Evolutionary conservation across 2,329 filamentous ascomycete species (phyloP).

Genomic region (Fusarium gaditjirri): DNA sequence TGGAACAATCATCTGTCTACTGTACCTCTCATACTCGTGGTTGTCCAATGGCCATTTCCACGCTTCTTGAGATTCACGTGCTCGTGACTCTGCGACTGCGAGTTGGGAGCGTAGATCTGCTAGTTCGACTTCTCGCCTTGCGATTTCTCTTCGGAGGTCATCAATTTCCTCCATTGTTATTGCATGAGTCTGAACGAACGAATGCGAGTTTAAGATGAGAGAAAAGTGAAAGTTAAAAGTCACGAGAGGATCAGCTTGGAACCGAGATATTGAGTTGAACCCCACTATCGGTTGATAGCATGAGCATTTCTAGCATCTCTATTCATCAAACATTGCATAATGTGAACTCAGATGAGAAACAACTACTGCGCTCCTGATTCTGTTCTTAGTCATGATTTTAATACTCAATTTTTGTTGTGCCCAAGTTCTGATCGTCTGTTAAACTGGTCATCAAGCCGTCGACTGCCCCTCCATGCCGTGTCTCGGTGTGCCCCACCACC

Average conservation of each 20-base stretch:
- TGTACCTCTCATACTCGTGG: slow-evolving; percentile 87
- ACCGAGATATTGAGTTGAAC: neutral
- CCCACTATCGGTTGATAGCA: neutral
- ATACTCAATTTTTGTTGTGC: no score
- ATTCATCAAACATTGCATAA: fast-evolving
- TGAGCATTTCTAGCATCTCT: neutral
- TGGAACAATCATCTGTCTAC: slow-evolving; percentile 89
- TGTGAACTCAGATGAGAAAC: fast-evolving
- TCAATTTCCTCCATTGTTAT: slow-evolving; percentile 52
- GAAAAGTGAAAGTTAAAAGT: neutral
- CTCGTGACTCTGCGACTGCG: slow-evolving; percentile 51
- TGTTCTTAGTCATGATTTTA: neutral
- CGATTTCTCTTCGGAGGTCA: slow-evolving; percentile 59
- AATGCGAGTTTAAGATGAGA: neutral
- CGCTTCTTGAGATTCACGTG: slow-evolving; percentile 12
- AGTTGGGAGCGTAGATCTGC: slow-evolving; percentile 58
- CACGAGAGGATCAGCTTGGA: slow-evolving; percentile 1
- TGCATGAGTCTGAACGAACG: neutral
- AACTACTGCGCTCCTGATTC: neutral
- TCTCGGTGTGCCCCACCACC: slow-evolving; percentile 40
- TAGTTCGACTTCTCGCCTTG: slow-evolving; percentile 60
- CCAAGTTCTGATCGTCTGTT: no score
- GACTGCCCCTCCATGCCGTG: slow-evolving; percentile 34
- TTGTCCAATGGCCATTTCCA: slow-evolving; percentile 75
- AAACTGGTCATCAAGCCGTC: neutral